Evolutionary conservation across 495 filamentous ascomycete species (phyloP), one percentile per base, ranked within the genome.

Genomic region (Aspergillus incahuasiensis): DNA sequence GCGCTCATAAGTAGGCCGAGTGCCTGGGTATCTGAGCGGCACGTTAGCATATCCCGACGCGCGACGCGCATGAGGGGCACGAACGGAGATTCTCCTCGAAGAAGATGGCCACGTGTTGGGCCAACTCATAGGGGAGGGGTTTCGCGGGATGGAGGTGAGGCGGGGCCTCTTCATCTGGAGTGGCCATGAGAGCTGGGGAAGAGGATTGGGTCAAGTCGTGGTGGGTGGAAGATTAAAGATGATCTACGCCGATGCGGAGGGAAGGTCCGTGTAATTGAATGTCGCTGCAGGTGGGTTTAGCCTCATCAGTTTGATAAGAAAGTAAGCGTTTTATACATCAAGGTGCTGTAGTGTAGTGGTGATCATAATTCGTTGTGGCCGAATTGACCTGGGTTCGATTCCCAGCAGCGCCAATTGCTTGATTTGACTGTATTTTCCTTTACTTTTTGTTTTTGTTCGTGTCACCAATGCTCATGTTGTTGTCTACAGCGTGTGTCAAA

Each of bases 41-140:
- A 68, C 57, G 47, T 32, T 8, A 28, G 25, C n/a, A 22, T 40
- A 19, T 6, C 18, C 15, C 11, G 24, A 51, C 15, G 34, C 18
- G 11, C 12, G 25, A 66, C 11, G 41, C 76, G 30, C 47, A 12
- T n/a, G 49, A 48, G 47, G 43, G n/a, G 40, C 19, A 52, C 58
- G 15, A 69, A 90, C 87, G 87, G 18, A 90, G 80, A 35, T 82
- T 76, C 65, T 92, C 89, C 63, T 91, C 88, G 4, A 92, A 74
- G 66, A 87, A 89, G 25, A 91, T 86, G 46, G 80, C 80, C 44
- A 79, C 82, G 60, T 89, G 83, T 41, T 84, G 73, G 24, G 76
- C 78, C 6, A 92, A 66, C 56, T 86, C 82, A 46, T 78, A 82
- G 0, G 86, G 82, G 1, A 91, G 67, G 25, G 68, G 66, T 43